Evolutionary conservation across 305 asterid genomes (phyloP).

Genomic region (Plantago rigida): DNA sequence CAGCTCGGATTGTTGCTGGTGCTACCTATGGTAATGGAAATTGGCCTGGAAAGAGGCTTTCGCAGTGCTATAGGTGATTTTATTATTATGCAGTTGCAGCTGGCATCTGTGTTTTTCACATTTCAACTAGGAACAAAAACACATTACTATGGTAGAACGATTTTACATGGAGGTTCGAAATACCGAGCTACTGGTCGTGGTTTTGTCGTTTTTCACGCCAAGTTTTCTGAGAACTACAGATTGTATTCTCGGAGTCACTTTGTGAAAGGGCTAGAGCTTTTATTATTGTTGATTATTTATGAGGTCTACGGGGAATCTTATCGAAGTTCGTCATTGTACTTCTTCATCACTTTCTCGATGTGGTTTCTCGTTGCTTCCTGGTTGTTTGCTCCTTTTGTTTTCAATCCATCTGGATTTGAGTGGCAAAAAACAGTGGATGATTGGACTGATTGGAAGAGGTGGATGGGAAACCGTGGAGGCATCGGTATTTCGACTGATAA

Average conservation of each 20-base stretch:
- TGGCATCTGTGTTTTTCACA: conserved; percentile 92
- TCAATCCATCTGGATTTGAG: conserved; percentile 94
- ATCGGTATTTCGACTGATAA: conserved; percentile 79
- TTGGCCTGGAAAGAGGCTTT: conserved; percentile 88
- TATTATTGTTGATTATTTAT: conserved; percentile 58
- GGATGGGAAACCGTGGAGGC: conserved; percentile 99
- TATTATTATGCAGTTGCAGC: conserved; percentile 88
- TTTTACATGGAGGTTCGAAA: conserved; percentile 91
- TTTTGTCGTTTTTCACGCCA: conserved; percentile 86
- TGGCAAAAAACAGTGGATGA: conserved; percentile 98
- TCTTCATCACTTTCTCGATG: conserved; percentile 81
- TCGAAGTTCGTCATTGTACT: conserved; percentile 58
- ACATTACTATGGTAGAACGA: conserved; percentile 78
- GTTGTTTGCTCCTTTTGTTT: conserved; percentile 94
- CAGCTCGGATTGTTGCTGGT: conserved; percentile 82
- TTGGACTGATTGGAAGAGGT: conserved; percentile 94
- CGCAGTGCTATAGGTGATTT: conserved; percentile 91
- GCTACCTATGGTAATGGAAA: conserved; percentile 95
- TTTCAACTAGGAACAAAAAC: conserved; percentile 96
- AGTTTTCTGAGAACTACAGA: conserved; percentile 83
- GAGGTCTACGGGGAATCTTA: conserved; percentile 69
- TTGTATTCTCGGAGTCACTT: conserved; percentile 94
- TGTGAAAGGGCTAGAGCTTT: conserved; percentile 86
- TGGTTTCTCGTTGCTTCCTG: conserved; percentile 94
- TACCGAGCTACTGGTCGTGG: conserved; percentile 96